Percentiles rank a stretch among this genome's conserved stretches.
Conservation (phyloP, 2,329 filamentous ascomycete species). For the Chrysoporthe deuterocubensis region DNA sequence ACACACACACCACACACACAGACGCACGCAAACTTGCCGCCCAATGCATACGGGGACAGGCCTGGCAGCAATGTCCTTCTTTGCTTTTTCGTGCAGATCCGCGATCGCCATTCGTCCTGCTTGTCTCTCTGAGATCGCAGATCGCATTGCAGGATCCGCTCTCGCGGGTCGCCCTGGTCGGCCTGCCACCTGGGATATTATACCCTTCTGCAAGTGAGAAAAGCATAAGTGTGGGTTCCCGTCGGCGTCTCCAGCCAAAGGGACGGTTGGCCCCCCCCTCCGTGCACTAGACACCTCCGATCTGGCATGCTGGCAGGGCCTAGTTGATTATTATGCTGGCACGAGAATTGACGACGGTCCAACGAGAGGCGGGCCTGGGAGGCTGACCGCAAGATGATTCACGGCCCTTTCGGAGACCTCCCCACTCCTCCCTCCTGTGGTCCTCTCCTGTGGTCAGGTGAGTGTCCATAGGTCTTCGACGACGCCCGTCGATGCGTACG, state of each 20-base stretch:
- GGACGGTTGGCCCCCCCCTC: constrained; percentile 9
- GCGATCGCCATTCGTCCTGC: constrained; percentile 12
- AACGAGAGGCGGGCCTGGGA: constrained; percentile 20
- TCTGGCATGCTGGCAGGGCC: constrained; percentile 25
- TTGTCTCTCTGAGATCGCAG: constrained; percentile 16
- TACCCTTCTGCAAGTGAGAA: constrained; percentile 22
- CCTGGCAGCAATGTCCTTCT: constrained; percentile 13
- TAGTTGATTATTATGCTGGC: constrained; percentile 18
- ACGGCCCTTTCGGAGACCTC: constrained; percentile 25
- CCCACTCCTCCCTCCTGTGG: constrained; percentile 24
- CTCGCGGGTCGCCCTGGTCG: constrained; percentile 15
- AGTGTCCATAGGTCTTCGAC: constrained; percentile 24
- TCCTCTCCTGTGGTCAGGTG: constrained; percentile 20
- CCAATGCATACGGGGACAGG: constrained; percentile 20
- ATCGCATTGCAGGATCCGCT: constrained; percentile 26
- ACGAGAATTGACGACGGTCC: constrained; percentile 22
- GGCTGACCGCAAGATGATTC: constrained; percentile 28
- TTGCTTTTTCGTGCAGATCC: constrained; percentile 22
- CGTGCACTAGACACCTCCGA: constrained; percentile 9
- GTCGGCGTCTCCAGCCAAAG: constrained; percentile 17
- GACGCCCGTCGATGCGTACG: constrained; percentile 19
- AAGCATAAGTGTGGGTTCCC: constrained; percentile 8
- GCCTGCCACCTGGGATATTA: constrained; percentile 13
- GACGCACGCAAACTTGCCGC: constrained; percentile 14
- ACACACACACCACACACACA: background rate